Conservation (phyloP, 106 monocot species). For the Vanilla planifolia region DNA sequence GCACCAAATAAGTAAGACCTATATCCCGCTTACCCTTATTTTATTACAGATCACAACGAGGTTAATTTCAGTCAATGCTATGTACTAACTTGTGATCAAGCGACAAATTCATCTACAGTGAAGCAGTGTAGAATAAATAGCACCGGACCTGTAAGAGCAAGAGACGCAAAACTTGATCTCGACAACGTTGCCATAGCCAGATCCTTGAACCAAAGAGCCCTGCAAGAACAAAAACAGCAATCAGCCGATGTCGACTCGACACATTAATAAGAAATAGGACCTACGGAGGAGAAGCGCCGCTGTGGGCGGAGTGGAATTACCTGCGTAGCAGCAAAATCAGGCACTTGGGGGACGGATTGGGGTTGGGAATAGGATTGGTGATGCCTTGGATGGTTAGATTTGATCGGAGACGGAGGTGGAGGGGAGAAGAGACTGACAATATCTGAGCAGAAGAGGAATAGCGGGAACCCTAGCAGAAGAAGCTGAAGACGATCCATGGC, state of each 20-base stretch:
- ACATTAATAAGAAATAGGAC: not conserved
- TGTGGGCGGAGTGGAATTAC: not conserved
- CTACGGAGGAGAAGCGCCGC: not conserved
- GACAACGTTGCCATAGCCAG: conserved; percentile 46
- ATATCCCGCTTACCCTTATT: too few relatives aligned
- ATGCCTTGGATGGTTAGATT: conserved; percentile 10
- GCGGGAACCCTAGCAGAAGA: conserved; percentile 51
- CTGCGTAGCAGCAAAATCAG: conserved; percentile 22
- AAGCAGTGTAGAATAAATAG: too few relatives aligned
- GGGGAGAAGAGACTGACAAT: conserved; percentile 70
- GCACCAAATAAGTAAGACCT: too few relatives aligned
- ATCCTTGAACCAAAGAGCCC: conserved; percentile 37
- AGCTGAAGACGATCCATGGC: conserved; percentile 68
- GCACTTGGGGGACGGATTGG: not conserved
- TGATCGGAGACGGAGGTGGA: conserved; percentile 25
- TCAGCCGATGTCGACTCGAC: not conserved
- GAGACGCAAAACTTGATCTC: conserved; percentile 82
- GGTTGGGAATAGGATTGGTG: conserved; percentile 13
- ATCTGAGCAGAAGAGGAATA: conserved; percentile 93
- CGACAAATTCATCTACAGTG: too few relatives aligned
- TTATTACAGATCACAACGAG: too few relatives aligned
- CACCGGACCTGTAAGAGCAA: conserved; percentile 84
- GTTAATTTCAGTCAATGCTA: too few relatives aligned
- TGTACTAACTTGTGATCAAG: too few relatives aligned
- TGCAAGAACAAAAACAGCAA: conserved; percentile 3